Base-by-base conservation (phyloP, 257 asterid genomes). In the Eucommia ulmoides region DNA sequence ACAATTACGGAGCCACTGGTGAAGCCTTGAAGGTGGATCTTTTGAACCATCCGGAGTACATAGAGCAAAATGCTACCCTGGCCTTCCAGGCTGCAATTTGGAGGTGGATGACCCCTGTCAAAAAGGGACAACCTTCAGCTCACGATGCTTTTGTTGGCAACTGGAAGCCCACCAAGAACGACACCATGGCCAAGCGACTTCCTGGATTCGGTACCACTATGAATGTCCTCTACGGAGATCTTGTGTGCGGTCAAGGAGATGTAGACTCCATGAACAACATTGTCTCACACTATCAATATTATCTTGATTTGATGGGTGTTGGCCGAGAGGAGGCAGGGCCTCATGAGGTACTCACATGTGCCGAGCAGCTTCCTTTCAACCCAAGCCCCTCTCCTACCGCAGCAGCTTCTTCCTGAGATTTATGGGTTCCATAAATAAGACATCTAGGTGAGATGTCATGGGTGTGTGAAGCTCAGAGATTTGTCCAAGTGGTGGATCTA, bases 151-250 rank as follows among this genome's bases (percentile, higher is more conserved):
- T 89, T 5, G 86, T 78, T 1, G 86, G 93, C 22, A 64, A 73
- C 25, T 89, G 96, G 93, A 85, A 82, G 65, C 88, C 96, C 26
- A 80, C 93, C 0, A 85, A 78, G 46, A 85, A 85, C n/a, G 98
- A 89, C 72, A 85, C 94, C 1, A 22, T 77, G 70, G 62, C 82
- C 44, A 76, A 85, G 24, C 65, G 98, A 8, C 8, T 54, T 9
- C 93, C 92, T 0, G 93, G 98, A 21, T 89, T 89, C 50, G 96
- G 98, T 56, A 20, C 77, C 45, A 89, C 98, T 0, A 85, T 89
- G 94, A 89, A 89, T 59, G 24, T 89, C 47, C 60, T 85, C 60
- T 82, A 85, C 1, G 88, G 93, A 18, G 93, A 89, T 8, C 33
- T 18, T 23, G 70, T 75, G 2, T 89, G 98, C 38, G 87, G 89